A percentile compares a stretch with the other conserved stretches of the same genome.
Conservation (phyloP, 345 rosid species). For the Ricinus communis region DNA sequence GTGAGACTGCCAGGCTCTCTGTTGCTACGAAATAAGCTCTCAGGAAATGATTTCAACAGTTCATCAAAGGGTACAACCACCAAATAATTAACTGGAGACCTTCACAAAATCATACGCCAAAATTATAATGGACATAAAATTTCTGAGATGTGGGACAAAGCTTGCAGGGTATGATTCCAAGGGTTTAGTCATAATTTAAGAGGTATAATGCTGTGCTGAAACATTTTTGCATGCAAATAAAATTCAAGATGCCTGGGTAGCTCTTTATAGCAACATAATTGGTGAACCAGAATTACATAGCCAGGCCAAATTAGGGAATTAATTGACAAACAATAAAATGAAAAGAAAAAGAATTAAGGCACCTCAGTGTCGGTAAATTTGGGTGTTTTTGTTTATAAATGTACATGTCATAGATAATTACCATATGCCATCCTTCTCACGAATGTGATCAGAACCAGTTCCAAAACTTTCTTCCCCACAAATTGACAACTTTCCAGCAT, state of each 20-base stretch:
- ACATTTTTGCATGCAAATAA: background rate
- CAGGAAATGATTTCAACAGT: background rate
- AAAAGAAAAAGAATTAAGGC: background rate
- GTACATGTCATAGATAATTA: slow-evolving; percentile 35
- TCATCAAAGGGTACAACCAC: background rate
- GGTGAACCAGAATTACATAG: background rate
- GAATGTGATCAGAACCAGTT: slow-evolving; percentile 95
- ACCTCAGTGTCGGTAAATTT: background rate
- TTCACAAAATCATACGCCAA: background rate
- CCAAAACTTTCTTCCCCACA: slow-evolving; percentile 99
- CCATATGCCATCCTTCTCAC: slow-evolving; percentile 97
- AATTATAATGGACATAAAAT: background rate
- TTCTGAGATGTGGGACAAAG: background rate
- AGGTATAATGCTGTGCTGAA: background rate
- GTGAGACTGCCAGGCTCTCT: background rate
- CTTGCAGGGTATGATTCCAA: background rate
- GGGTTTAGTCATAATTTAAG: background rate
- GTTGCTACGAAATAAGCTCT: background rate
- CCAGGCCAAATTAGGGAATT: background rate
- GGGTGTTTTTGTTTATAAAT: background rate
- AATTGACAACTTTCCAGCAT: slow-evolving; percentile 85
- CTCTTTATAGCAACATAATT: background rate
- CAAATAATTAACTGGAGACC: background rate
- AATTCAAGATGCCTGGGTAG: background rate
- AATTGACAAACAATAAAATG: no score